Evolutionary conservation across 441 rosid species (phyloP).

Genomic region (Pelargonium australe): DNA sequence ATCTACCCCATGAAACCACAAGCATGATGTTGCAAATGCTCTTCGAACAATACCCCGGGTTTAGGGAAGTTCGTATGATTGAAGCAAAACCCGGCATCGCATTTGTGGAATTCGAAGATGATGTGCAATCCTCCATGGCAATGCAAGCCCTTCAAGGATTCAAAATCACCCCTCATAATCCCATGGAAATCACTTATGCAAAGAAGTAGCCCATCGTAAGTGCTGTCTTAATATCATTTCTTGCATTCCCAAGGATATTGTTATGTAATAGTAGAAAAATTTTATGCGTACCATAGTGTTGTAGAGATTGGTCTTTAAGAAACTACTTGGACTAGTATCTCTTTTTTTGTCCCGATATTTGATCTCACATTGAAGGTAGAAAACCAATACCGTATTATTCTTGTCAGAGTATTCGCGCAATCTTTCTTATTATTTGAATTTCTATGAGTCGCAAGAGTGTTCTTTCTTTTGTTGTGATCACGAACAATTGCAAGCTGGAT

Average conservation of each 20-base stretch:
- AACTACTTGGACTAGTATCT: neutral
- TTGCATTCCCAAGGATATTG: too few species aligned
- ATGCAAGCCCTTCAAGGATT: slow-evolving; percentile 91
- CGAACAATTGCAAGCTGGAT: too few species aligned
- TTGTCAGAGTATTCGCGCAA: too few species aligned
- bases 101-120: slow-evolving; percentile 84
- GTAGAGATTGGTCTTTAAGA: neutral
- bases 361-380: neutral
- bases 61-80: slow-evolving; percentile 85
- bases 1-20: slow-evolving; percentile 81
- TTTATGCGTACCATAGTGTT: neutral
- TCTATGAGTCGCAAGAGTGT: too few species aligned
- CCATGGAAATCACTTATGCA: slow-evolving; percentile 43
- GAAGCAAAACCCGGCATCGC: slow-evolving; percentile 94
- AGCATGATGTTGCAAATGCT: slow-evolving; percentile 77
- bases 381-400: neutral
- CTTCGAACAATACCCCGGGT: slow-evolving; percentile 77
- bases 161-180: slow-evolving; percentile 78
- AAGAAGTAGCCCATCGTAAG: slow-evolving; percentile 15
- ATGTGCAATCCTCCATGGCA: slow-evolving; percentile 82
- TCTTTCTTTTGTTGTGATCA: too few species aligned
- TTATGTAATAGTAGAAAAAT: neutral
- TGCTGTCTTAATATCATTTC: neutral
- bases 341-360: neutral
- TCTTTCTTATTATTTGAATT: too few species aligned